phyloP scores from a whole-genome alignment of 768 basidiomycete genomes.

The Lactarius trivialis region DNA sequence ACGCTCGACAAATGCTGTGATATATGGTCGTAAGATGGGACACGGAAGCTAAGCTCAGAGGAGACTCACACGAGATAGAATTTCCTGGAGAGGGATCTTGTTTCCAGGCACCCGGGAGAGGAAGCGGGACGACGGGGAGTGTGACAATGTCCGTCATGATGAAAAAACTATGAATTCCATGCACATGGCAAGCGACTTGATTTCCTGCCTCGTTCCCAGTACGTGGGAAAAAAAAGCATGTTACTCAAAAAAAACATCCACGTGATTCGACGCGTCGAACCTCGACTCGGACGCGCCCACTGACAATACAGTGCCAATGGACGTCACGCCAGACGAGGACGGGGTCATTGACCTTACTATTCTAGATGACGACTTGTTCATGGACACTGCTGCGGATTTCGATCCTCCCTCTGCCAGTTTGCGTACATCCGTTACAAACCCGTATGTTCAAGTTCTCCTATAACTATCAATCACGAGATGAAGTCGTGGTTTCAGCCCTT shows the following conservation, averaged over 20 bases:
- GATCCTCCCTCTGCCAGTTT: neutral
- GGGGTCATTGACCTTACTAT: slow-evolving; percentile 22
- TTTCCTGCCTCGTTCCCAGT: slow-evolving; percentile 6
- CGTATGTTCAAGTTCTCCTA: neutral
- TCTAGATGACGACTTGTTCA: slow-evolving; percentile 11
- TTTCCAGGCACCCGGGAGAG: slow-evolving; percentile 41
- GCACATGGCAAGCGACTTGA: neutral
- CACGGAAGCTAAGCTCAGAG: slow-evolving; percentile 17
- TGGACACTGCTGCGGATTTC: slow-evolving; percentile 13
- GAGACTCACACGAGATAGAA: slow-evolving; percentile 30
- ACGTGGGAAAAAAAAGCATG: slow-evolving; percentile 16
- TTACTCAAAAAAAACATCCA: neutral
- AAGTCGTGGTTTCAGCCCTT: neutral
- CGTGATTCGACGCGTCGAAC: slow-evolving; percentile 14
- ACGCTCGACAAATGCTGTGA: slow-evolving; percentile 37
- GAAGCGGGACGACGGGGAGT: slow-evolving; percentile 36
- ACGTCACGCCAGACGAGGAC: slow-evolving; percentile 6
- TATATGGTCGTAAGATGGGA: neutral
- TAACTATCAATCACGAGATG: neutral
- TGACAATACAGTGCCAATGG: neutral
- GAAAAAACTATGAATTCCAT: slow-evolving; percentile 1
- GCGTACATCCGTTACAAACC: neutral
- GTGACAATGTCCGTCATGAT: slow-evolving; percentile 27
- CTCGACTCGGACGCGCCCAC: too few species aligned
- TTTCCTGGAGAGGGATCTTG: slow-evolving; percentile 34